Percentiles rank a stretch among this genome's conserved stretches.
Conservation (phyloP, 2,329 filamentous ascomycete species). For the Exserohilum rostratum region DNA sequence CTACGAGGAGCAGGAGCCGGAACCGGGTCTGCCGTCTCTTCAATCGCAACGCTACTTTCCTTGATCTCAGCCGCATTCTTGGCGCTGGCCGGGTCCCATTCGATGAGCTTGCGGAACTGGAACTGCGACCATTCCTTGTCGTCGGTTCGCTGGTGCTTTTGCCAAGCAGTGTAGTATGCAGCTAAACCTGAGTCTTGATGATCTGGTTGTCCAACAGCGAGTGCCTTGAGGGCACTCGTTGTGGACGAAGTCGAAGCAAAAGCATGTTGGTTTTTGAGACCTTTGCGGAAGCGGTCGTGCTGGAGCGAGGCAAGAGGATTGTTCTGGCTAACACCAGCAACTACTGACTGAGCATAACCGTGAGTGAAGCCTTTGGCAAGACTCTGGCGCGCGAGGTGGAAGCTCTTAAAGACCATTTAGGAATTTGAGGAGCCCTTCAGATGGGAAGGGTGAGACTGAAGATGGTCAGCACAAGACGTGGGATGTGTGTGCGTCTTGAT, state of each 20-base stretch:
- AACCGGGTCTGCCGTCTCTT: conserved; percentile 39
- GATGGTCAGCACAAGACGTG: conserved; percentile 23
- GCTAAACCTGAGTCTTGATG: conserved; percentile 68
- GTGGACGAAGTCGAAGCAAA: conserved; percentile 62
- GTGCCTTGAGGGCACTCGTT: conserved; percentile 45
- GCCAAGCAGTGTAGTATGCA: conserved; percentile 90
- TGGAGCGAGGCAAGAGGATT: conserved; percentile 61
- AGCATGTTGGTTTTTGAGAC: conserved; percentile 72
- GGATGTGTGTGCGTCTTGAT: conserved; percentile 5
- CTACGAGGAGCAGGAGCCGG: conserved; percentile 37
- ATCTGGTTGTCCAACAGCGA: conserved; percentile 34
- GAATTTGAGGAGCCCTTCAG: conserved; percentile 69
- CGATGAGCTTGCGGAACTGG: conserved; percentile 84
- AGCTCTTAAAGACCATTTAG: conserved; percentile 87
- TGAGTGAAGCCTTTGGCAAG: conserved; percentile 96
- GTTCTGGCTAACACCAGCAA: conserved; percentile 77
- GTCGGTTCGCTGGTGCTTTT: conserved; percentile 69
- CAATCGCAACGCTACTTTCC: conserved; percentile 38
- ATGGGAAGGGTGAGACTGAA: conserved; percentile 55
- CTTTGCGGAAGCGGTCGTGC: conserved; percentile 54
- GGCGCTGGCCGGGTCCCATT: conserved; percentile 72
- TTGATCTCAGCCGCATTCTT: conserved; percentile 49
- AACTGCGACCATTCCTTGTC: conserved; percentile 91
- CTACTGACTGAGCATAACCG: conserved; percentile 97
- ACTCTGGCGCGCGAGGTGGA: conserved; percentile 93